phyloP scores from a whole-genome alignment of 208 protist species.

The Sergeia podlipaevii region DNA sequence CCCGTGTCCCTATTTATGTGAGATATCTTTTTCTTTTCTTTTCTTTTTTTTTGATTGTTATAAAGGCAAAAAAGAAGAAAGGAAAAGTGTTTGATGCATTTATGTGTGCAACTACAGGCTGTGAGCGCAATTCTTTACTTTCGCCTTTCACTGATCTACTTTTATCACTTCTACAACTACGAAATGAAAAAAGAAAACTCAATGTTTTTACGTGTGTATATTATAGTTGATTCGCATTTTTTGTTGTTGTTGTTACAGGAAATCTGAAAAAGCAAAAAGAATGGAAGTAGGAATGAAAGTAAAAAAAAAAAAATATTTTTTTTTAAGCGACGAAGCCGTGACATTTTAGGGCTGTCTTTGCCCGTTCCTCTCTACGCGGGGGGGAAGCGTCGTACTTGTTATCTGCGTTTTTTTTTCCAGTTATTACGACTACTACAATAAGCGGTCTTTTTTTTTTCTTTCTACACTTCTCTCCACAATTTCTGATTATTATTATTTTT shows the following conservation, averaged over 20 bases:
- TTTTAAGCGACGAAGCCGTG: too few relatives aligned
- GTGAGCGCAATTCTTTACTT: conserved; percentile 6
- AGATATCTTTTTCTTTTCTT: neutral
- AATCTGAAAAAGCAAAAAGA: too few relatives aligned
- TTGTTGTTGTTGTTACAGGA: too few relatives aligned
- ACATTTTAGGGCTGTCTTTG: too few relatives aligned
- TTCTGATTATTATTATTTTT: conserved; percentile 2
- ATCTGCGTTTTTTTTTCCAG: neutral
- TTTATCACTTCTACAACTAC: too few relatives aligned
- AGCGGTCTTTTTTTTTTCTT: conserved; percentile 7
- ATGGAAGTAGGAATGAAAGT: conserved; percentile 6
- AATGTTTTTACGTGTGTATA: too few relatives aligned
- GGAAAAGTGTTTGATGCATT: neutral
- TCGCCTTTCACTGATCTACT: neutral
- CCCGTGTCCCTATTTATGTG: neutral
- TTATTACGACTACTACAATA: neutral
- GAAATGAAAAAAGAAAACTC: too few relatives aligned
- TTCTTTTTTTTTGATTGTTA: conserved; percentile 1
- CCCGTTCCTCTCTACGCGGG: too few relatives aligned
- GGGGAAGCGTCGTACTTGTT: too few relatives aligned
- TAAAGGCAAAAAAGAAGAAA: neutral
- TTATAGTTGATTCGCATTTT: too few relatives aligned
- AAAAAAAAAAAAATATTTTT: neutral
- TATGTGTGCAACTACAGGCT: too few relatives aligned
- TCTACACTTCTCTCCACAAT: conserved; percentile 3